Evolutionary conservation across 495 filamentous ascomycete genomes (phyloP), one percentile per base, ranked within the genome.

Genomic region (Penicillium manginii): DNA sequence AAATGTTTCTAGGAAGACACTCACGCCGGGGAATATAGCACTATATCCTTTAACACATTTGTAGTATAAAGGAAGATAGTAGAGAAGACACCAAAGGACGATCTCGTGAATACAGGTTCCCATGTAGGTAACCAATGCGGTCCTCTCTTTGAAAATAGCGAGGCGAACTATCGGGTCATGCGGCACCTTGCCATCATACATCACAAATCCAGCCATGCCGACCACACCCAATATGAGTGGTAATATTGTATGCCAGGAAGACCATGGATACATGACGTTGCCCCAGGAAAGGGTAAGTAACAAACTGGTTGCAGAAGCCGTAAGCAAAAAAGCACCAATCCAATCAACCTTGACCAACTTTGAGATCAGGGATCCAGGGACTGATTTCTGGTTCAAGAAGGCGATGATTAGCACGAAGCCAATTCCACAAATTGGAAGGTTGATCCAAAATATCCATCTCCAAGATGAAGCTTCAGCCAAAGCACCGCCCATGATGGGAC

Each of bases 51-150:
- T 80, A 21, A 86, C 78, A 17, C 80, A 77, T 58, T 84, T 72
- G 70, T 81, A 86, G 70, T 84, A 88, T 26, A 88, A 81, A 0
- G 86, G 84, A 19, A 84, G 54, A 55, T 80, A 85, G 63, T 86
- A 85, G 0, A 89, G 66, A 1, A 84, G 11, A 43, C 66, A 70
- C 77, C 73, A 76, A 18, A 80, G 54, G 3, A 56, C 17, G 14
- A 56, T 23, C 10, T 32, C 45, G n/a, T 49, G 54, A 18, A 50
- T 17, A 12, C 18, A 31, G 5, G 26, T 48, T 6, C 43, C 26
- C 14, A 49, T 9, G 18, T 49, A 48, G 12, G 22, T 40, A 10
- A 48, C 45, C 2, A 37, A 29, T 35, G n/a, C 18, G 2, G 45
- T 48, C n/a, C 14, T 43, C 10, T 49, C 15, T 3, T 49, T 39